Evolutionary conservation across 2,329 filamentous ascomycete genomes (phyloP).

Genomic region (Fusarium buxicola): DNA sequence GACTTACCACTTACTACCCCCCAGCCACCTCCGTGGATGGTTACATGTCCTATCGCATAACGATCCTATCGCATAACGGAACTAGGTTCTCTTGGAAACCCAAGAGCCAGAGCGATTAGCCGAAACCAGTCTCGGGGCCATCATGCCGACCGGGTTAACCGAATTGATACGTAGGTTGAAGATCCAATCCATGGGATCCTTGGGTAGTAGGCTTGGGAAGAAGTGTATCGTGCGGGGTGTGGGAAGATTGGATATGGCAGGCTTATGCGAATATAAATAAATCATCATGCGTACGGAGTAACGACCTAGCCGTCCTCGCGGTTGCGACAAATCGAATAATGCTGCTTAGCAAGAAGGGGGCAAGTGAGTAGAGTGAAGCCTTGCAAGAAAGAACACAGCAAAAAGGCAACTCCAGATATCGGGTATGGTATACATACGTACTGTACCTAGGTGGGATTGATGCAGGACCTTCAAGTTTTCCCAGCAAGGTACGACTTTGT

Average conservation of each 20-base stretch:
- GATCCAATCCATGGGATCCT: not conserved
- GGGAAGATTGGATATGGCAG: not conserved
- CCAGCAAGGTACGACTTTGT: not conserved
- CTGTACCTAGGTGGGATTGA: conserved; percentile 1
- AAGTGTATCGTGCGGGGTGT: not conserved
- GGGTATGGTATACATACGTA: too few relatives aligned
- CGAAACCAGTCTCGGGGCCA: conserved; percentile 1
- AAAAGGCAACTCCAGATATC: not conserved
- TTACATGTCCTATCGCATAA: conserved; percentile 16
- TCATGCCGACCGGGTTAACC: conserved; percentile 5
- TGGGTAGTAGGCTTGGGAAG: not conserved
- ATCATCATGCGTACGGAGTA: not conserved
- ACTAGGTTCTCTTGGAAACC: conserved; percentile 5
- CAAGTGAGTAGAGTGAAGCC: too few relatives aligned
- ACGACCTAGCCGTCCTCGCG: not conserved
- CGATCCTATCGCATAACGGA: conserved; percentile 1
- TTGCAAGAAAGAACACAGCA: not conserved
- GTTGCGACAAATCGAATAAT: not conserved
- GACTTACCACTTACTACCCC: not conserved
- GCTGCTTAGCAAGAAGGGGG: too few relatives aligned
- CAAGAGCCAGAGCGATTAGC: conserved; percentile 5
- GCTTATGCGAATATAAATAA: not conserved
- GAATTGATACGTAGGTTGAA: not conserved
- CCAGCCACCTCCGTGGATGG: conserved; percentile 5
- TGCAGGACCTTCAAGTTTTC: not conserved